Evolutionary conservation across 2,329 filamentous ascomycete genomes (phyloP).

Genomic region (Aspergillus sp.): DNA sequence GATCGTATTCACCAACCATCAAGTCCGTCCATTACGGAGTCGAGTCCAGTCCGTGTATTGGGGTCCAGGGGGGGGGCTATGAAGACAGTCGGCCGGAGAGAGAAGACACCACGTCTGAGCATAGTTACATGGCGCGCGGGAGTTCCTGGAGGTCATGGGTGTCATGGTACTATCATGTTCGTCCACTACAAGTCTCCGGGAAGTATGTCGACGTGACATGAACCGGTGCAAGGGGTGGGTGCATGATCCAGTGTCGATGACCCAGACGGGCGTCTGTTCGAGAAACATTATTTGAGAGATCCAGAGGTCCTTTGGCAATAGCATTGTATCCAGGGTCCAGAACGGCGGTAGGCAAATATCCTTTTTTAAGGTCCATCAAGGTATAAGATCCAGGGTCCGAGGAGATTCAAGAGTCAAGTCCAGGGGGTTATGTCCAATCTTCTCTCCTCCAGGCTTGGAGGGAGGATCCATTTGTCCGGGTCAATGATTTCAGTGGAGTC

Average conservation of each 20-base stretch:
- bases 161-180: background rate
- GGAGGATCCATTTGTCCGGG: slow-evolving; percentile 17
- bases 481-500: slow-evolving; percentile 18
- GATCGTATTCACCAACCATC: slow-evolving; percentile 10
- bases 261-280: background rate
- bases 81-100: slow-evolving; percentile 3
- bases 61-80: slow-evolving; percentile 6
- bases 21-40: background rate
- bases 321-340: background rate
- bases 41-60: slow-evolving; percentile 7
- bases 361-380: slow-evolving; percentile 1
- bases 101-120: background rate
- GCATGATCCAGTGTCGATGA: background rate
- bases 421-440: slow-evolving; percentile 18
- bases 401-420: slow-evolving; percentile 3
- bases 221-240: background rate
- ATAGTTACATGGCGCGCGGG: slow-evolving; percentile 2
- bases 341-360: background rate
- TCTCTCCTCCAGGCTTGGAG: slow-evolving; percentile 28
- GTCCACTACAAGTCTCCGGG: background rate
- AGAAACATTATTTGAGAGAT: background rate
- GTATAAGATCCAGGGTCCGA: background rate
- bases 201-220: background rate
- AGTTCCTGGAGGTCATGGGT: background rate
- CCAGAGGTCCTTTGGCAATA: background rate